phyloP scores from a whole-genome alignment of 805 yeast genomes.

The Lachancea thermotolerans region DNA sequence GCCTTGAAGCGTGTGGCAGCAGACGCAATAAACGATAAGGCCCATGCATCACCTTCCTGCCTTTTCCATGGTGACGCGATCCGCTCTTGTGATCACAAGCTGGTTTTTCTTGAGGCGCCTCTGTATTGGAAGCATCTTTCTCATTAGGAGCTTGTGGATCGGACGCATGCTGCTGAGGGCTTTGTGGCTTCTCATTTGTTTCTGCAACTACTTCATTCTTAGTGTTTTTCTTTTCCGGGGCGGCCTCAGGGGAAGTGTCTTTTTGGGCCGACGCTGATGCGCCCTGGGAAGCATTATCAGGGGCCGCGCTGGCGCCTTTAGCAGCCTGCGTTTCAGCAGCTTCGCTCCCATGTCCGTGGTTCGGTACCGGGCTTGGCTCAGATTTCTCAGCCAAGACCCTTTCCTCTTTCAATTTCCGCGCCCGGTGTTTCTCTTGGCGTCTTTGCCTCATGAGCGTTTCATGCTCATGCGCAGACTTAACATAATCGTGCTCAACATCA shows the following conservation, averaged over 20 bases:
- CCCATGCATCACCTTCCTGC: constrained; percentile 62
- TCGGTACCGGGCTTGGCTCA: not conserved
- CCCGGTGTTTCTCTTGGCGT: constrained; percentile 18
- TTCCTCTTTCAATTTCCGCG: constrained; percentile 3
- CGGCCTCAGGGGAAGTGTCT: too few relatives aligned
- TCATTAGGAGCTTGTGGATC: too few relatives aligned
- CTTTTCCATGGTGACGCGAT: constrained; percentile 15
- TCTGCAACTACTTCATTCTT: too few relatives aligned
- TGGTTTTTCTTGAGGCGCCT: not conserved
- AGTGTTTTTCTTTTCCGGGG: too few relatives aligned
- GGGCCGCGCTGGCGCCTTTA: too few relatives aligned
- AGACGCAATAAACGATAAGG: constrained; percentile 77
- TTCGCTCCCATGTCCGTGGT: too few relatives aligned
- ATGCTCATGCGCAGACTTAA: constrained; percentile 65
- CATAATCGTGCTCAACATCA: constrained; percentile 72
- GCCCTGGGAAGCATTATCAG: too few relatives aligned
- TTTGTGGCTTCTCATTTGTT: too few relatives aligned
- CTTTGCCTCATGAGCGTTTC: constrained; percentile 51
- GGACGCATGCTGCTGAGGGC: too few relatives aligned
- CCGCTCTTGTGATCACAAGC: not conserved
- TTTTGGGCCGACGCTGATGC: too few relatives aligned
- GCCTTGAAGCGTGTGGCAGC: constrained; percentile 78
- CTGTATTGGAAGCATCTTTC: too few relatives aligned
- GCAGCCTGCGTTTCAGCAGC: not conserved
- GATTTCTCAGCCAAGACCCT: not conserved